Percentiles rank a stretch among this genome's conserved stretches.
These are phyloP conservation scores for Astragalus membranaceus DNA, from an alignment of 306 rosid genomes.

Conservation along the genomic window DNA sequence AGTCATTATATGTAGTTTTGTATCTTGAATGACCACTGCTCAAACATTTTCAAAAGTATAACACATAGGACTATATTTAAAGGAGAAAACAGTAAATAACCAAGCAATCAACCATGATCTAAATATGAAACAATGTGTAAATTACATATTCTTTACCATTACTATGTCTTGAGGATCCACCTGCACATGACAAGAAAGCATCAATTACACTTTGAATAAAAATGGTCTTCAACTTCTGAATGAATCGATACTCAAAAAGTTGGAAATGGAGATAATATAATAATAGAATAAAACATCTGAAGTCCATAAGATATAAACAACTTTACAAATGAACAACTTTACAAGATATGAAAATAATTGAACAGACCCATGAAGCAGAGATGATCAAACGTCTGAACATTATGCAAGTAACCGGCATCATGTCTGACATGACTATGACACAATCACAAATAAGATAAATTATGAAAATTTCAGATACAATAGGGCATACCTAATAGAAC, in stretches of 20 bases:
- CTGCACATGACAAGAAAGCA: constrained; percentile 40
- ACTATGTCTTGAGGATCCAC: constrained; percentile 99
- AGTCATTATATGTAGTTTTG: neutral
- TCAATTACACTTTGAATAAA: constrained; percentile 18
- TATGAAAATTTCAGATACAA: neutral
- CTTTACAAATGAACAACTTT: neutral
- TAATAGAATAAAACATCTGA: neutral
- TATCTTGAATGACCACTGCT: neutral
- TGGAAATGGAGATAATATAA: neutral
- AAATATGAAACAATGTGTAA: constrained; percentile 5
- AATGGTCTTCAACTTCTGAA: neutral
- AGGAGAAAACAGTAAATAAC: constrained; percentile 14
- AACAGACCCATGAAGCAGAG: neutral
- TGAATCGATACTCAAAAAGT: constrained; percentile 3
- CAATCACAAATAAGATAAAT: neutral
- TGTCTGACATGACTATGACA: neutral
- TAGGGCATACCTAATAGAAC: neutral
- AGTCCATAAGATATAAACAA: neutral
- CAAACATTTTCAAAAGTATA: neutral
- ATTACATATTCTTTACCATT: constrained; percentile 53
- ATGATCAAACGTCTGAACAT: neutral
- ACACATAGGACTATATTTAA: neutral
- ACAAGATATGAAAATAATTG: neutral
- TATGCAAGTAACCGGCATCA: neutral
- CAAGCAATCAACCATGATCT: constrained; percentile 1